Conservation (phyloP, 2,329 filamentous ascomycete genomes). For the Aspergillus nomiae region DNA sequence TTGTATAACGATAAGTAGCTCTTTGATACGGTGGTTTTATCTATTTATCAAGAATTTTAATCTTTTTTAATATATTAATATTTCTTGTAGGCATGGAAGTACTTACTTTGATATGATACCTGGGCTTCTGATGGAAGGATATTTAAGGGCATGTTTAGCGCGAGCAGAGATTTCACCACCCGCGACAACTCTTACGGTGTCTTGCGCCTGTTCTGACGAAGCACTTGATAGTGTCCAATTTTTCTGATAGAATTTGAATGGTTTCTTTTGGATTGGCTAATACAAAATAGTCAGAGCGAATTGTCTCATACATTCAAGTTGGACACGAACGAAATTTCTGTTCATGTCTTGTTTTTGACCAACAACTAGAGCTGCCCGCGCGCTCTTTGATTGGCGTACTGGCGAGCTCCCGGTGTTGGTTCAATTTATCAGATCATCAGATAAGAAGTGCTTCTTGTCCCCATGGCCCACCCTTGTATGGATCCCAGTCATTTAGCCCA, state of each 20-base stretch:
- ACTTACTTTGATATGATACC: not conserved
- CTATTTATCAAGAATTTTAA: too few species aligned
- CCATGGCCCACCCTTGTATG: not conserved
- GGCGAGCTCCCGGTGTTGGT: not conserved
- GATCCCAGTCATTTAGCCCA: not conserved
- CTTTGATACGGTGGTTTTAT: too few species aligned
- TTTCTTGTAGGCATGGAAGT: too few species aligned
- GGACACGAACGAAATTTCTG: not conserved
- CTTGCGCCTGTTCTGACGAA: not conserved
- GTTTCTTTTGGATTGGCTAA: not conserved
- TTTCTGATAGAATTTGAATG: not conserved
- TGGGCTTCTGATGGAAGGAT: not conserved
- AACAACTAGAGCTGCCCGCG: not conserved
- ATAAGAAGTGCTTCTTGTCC: not conserved
- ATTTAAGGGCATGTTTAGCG: not conserved
- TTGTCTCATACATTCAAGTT: not conserved
- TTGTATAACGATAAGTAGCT: too few species aligned
- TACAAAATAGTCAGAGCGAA: not conserved
- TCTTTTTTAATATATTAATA: too few species aligned
- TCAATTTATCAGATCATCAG: slow-evolving; percentile 9
- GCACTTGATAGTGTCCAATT: not conserved
- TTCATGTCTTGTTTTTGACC: not conserved
- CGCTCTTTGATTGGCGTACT: not conserved
- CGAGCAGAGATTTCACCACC: not conserved
- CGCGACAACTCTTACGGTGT: not conserved